phyloP scores from a whole-genome alignment of 116 monocot genomes.

The Trichopus zeylanicus region DNA sequence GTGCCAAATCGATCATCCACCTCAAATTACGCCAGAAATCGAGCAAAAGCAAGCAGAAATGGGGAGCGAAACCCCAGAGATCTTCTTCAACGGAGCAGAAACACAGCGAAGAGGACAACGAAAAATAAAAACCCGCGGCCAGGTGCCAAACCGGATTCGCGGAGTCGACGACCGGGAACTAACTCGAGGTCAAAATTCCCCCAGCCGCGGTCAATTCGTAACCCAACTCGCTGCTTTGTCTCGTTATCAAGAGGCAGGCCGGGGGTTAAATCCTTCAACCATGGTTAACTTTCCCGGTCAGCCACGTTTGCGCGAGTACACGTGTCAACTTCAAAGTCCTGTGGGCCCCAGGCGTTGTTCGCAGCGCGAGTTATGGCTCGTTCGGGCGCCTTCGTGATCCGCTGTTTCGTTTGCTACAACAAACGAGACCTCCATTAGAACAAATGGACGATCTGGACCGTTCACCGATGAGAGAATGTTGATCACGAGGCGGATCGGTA shows the following conservation, averaged over 20 bases:
- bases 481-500: no score
- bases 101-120: background rate
- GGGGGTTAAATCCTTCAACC: background rate
- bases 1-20: constrained; percentile 17
- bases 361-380: background rate
- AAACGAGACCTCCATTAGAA: no score
- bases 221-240: constrained; percentile 4
- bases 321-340: background rate
- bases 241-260: constrained; percentile 7
- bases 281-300: background rate
- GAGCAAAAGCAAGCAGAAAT: background rate
- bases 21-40: no score
- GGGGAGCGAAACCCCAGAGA: background rate
- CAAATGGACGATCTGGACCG: background rate
- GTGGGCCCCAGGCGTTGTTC: no score
- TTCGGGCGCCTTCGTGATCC: background rate
- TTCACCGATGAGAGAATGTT: background rate
- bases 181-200: constrained; percentile 9
- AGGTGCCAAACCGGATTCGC: background rate
- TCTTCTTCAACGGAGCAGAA: background rate
- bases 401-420: no score
- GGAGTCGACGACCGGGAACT: background rate
- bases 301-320: background rate
- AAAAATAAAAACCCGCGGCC: background rate
- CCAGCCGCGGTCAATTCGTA: constrained; percentile 10